Conservation (phyloP, 1,139 yeast species). For the Pichia kudriavzevii region DNA sequence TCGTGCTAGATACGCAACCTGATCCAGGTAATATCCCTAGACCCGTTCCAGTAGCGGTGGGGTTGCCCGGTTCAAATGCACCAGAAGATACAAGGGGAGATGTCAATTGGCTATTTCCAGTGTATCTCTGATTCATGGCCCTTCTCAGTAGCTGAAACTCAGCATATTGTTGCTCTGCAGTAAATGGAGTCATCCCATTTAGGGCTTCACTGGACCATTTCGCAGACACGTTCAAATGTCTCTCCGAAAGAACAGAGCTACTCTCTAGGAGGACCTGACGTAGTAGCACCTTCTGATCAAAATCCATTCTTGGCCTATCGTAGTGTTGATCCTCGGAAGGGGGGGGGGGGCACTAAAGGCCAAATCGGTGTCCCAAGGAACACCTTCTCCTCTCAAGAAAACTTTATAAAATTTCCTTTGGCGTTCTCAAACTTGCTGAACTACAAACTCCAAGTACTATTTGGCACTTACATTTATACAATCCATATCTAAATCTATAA, state of each 20-base stretch:
- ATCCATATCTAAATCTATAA: too few species aligned
- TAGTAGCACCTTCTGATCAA: conserved; percentile 11
- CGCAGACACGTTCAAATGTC: conserved; percentile 13
- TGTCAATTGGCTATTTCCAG: conserved; percentile 2
- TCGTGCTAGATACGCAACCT: not conserved
- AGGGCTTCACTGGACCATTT: conserved; percentile 18
- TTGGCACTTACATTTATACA: too few species aligned
- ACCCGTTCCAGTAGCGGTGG: not conserved
- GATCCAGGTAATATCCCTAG: conserved; percentile 3
- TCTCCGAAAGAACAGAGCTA: conserved; percentile 6
- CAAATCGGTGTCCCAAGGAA: too few species aligned
- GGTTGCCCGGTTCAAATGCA: conserved; percentile 5
- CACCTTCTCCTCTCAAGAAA: too few species aligned
- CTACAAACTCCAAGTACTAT: too few species aligned
- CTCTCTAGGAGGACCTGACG: conserved; percentile 13
- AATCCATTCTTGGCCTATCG: conserved; percentile 12
- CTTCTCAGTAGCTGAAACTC: conserved; percentile 11
- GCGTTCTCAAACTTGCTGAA: too few species aligned
- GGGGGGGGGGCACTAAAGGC: too few species aligned
- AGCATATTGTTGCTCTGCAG: conserved; percentile 13
- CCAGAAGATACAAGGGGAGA: conserved; percentile 11
- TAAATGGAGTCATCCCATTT: conserved; percentile 13
- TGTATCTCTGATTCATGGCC: not conserved
- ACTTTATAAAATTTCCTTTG: too few species aligned
- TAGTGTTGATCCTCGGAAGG: too few species aligned